Evolutionary conservation across 495 filamentous ascomycete genomes (phyloP), one percentile per base, ranked within the genome.

Genomic region (Penicillium crystallinum): DNA sequence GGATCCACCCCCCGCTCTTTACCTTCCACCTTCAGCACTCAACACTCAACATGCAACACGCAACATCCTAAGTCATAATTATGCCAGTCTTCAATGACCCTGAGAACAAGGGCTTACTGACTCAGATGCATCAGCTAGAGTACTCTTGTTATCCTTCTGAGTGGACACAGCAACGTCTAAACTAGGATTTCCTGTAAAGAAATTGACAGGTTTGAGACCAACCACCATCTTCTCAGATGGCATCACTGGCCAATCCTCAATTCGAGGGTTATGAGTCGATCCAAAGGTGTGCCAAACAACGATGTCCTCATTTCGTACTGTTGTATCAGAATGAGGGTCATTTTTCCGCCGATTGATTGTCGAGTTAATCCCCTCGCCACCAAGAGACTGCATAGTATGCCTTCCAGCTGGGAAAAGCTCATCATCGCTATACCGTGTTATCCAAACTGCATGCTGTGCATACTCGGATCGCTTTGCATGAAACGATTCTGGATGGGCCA

Each of bases 381-480:
- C 82, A 9, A 34, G n/a, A 3, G 81, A 85, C 69, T 96, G 91
- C 64, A 91, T 95, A 1, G 91, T 96, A 63, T 89, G 92, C 53
- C 80, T 72, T 0, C 91, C 91, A 5, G 85, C 83, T 0, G 91
- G 78, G 61, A 81, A 96, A 6, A 93, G 68, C 70, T 97, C 90
- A 2, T 77, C 79, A 46, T 95, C 91, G 10, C 71, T 67, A 60
- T 95, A 86, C 1, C 76, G 75, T 0, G 89, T 92, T 0, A 93
- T 82, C 74, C 91, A 97, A 30, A 97, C 67, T 40, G 86, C 83
- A 55, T 86, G 83, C 46, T 85, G 80, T 0, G 81, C 81, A 59
- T 90, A 97, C 62, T 92, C 89, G 17, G 88, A 87, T 6, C 91
- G 81, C 50, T 77, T 80, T 51, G 78, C 75, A 69, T 96, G 81